Percentiles rank a stretch among this genome's conserved stretches.
phyloP scores from a whole-genome alignment of 495 filamentous ascomycete species.

The Aspergillus hancockii region DNA sequence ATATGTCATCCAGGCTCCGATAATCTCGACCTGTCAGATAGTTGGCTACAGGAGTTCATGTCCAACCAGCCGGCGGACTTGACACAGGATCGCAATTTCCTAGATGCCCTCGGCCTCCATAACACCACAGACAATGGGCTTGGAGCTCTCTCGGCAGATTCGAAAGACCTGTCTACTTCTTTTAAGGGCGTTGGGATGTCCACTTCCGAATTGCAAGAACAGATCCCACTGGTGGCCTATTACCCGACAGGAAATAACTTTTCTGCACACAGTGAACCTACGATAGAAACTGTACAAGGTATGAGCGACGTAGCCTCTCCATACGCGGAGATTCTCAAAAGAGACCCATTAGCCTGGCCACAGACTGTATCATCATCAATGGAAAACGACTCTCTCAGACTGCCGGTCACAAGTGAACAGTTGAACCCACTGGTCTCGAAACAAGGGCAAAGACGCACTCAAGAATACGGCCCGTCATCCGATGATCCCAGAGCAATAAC shows the following conservation, averaged over 20 bases:
- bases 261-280: not conserved
- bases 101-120: conserved; percentile 18
- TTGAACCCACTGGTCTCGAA: not conserved
- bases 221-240: conserved; percentile 1
- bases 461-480: conserved; percentile 7
- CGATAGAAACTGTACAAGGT: not conserved
- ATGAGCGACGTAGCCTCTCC: not conserved
- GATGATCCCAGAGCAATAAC: conserved; percentile 2
- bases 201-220: conserved; percentile 9
- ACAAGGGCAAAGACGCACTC: not conserved
- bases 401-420: conserved; percentile 1
- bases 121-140: conserved; percentile 5
- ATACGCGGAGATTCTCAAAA: conserved; percentile 7
- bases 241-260: conserved; percentile 8
- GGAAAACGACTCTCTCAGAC: conserved; percentile 4
- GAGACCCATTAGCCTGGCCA: conserved; percentile 13
- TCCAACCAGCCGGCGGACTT: conserved; percentile 21
- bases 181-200: conserved; percentile 1
- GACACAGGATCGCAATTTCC: conserved; percentile 14
- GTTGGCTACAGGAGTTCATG: conserved; percentile 36
- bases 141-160: not conserved
- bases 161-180: not conserved
- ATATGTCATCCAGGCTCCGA: conserved; percentile 18
- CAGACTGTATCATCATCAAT: conserved; percentile 10
- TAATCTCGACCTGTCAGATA: conserved; percentile 29